Conservation (phyloP, 2,329 filamentous ascomycete species). For the Knufia fluminis region DNA sequence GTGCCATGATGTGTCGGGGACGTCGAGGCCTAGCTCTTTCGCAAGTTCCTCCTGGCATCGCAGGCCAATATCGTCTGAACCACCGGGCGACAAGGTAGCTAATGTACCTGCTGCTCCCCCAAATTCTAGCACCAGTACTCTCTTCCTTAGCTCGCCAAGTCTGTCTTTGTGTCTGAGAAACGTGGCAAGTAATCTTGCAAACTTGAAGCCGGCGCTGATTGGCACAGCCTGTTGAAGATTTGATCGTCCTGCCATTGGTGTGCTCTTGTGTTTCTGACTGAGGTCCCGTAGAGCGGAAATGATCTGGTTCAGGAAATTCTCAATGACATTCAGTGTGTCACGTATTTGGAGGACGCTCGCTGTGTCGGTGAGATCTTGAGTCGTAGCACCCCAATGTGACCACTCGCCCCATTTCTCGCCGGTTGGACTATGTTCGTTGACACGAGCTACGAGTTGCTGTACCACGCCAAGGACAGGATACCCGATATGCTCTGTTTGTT, state of each 20-base stretch:
- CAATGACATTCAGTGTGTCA: slow-evolving; percentile 19
- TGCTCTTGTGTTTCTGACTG: slow-evolving; percentile 15
- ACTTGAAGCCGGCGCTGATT: slow-evolving; percentile 21
- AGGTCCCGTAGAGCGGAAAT: slow-evolving; percentile 13
- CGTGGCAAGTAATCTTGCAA: slow-evolving; percentile 18
- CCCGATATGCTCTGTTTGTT: slow-evolving; percentile 20
- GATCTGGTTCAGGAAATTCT: slow-evolving; percentile 14
- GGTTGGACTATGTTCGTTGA: slow-evolving; percentile 12
- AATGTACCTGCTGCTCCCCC: slow-evolving; percentile 21
- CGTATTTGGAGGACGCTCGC: slow-evolving; percentile 21
- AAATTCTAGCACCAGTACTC: slow-evolving; percentile 20
- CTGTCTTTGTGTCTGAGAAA: slow-evolving; percentile 18
- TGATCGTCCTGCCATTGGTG: slow-evolving; percentile 20
- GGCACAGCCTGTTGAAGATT: slow-evolving; percentile 23
- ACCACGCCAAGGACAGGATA: slow-evolving; percentile 21
- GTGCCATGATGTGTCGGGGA: slow-evolving; percentile 21
- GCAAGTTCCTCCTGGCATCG: slow-evolving; percentile 19
- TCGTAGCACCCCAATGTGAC: slow-evolving; percentile 22
- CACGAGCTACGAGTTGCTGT: slow-evolving; percentile 19
- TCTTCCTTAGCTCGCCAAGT: slow-evolving; percentile 15
- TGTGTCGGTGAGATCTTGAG: slow-evolving; percentile 23
- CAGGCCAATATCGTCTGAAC: slow-evolving; percentile 14
- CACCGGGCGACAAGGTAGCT: slow-evolving; percentile 17
- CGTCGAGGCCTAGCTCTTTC: slow-evolving; percentile 17
- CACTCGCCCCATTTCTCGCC: slow-evolving; percentile 19